Evolutionary conservation across 164 flowering plant genomes (phyloP).

Genomic region (Tetrastigma voinierianum): DNA sequence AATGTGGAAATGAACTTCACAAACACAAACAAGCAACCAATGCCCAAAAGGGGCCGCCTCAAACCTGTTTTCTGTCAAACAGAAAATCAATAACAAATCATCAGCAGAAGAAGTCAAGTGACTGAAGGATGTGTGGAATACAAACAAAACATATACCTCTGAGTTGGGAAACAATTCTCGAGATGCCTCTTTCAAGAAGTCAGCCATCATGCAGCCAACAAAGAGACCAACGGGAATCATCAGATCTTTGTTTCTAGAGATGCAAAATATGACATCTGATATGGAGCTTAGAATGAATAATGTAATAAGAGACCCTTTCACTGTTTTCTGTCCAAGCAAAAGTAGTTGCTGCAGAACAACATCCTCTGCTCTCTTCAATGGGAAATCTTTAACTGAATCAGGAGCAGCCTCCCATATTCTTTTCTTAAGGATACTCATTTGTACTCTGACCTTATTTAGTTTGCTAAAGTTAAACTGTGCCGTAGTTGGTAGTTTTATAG

Average conservation of each 20-base stretch:
- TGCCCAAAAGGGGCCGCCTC: constrained; percentile 30
- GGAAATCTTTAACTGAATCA: constrained; percentile 46
- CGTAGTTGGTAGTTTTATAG: constrained; percentile 15
- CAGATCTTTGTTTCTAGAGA: constrained; percentile 54
- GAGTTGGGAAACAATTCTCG: constrained; percentile 31
- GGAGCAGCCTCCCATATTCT: constrained; percentile 37
- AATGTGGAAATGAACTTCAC: constrained; percentile 35
- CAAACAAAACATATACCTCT: constrained; percentile 25
- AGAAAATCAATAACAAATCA: neutral
- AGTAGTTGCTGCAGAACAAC: constrained; percentile 26
- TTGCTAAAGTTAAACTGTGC: constrained; percentile 28
- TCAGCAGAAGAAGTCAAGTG: neutral
- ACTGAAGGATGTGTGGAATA: neutral
- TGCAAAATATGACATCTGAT: constrained; percentile 45
- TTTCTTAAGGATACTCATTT: constrained; percentile 21
- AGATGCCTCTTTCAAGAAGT: constrained; percentile 47
- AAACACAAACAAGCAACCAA: constrained; percentile 40
- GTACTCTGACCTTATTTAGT: constrained; percentile 21
- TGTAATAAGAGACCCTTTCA: constrained; percentile 48
- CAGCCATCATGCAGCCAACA: constrained; percentile 47
- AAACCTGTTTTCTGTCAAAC: constrained; percentile 36
- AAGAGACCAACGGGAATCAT: constrained; percentile 66
- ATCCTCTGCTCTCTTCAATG: constrained; percentile 58
- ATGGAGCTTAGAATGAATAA: constrained; percentile 31
- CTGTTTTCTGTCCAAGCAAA: constrained; percentile 31